Evolutionary conservation across 75 land plant species (phyloP).

Genomic region (Ceratopteris richardii): DNA sequence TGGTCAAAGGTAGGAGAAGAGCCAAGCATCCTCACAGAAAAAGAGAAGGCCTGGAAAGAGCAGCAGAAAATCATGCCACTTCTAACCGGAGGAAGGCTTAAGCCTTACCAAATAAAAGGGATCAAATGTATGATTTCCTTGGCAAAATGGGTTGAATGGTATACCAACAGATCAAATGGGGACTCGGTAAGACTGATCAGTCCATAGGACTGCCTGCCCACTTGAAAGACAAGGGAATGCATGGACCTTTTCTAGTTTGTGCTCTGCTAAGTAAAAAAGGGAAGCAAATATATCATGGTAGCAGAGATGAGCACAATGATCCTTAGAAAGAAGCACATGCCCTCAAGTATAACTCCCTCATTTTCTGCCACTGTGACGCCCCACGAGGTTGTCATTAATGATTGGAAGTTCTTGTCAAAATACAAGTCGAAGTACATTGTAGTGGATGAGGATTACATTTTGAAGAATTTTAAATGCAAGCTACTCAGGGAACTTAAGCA

Average conservation of each 20-base stretch:
- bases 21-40: slow-evolving; percentile 43
- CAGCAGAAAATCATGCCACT: slow-evolving; percentile 72
- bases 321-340: slow-evolving; percentile 56
- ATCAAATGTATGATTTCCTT: slow-evolving; percentile 92
- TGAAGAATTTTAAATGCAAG: slow-evolving; percentile 78
- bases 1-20: slow-evolving; percentile 29
- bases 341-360: slow-evolving; percentile 40
- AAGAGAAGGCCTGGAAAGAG: slow-evolving; percentile 60
- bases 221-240: slow-evolving; percentile 69
- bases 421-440: slow-evolving; percentile 85
- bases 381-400: slow-evolving; percentile 67
- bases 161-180: slow-evolving; percentile 99
- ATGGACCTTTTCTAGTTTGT: slow-evolving; percentile 80
- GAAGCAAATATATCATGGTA: slow-evolving; percentile 78
- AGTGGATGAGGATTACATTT: slow-evolving; percentile 92
- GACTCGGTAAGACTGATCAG: slow-evolving; percentile 93
- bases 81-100: slow-evolving; percentile 81
- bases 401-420: slow-evolving; percentile 22
- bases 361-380: slow-evolving; percentile 84
- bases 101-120: slow-evolving; percentile 87
- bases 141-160: slow-evolving; percentile 97
- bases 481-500: slow-evolving; percentile 63
- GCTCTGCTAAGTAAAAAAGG: slow-evolving; percentile 83
- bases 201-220: slow-evolving; percentile 88
- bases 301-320: slow-evolving; percentile 49